Evolutionary conservation across 2,329 filamentous ascomycete species (phyloP).

Genomic region (Keithomyces neogunnii): DNA sequence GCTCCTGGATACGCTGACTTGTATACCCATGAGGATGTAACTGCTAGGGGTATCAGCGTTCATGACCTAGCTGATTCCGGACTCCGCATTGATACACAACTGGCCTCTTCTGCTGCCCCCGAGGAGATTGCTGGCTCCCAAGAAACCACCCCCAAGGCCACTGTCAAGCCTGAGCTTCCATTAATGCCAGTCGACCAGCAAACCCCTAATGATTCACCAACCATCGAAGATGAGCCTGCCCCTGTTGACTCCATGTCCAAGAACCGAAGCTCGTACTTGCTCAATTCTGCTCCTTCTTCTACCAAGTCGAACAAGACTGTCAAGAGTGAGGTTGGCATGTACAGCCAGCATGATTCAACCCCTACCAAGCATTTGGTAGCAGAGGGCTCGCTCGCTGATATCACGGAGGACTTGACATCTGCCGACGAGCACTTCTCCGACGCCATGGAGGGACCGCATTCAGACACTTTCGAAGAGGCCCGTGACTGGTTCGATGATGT

Average conservation of each 20-base stretch:
- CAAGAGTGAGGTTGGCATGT: constrained; percentile 12
- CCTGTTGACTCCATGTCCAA: constrained; percentile 32
- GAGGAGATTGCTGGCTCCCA: constrained; percentile 50
- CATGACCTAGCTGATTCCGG: constrained; percentile 13
- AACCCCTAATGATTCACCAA: background rate
- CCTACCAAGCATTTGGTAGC: constrained; percentile 13
- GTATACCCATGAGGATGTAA: constrained; percentile 19
- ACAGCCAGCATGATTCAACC: constrained; percentile 16
- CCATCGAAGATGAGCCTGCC: constrained; percentile 26
- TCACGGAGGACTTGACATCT: constrained; percentile 23
- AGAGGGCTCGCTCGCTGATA: constrained; percentile 12
- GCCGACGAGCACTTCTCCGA: constrained; percentile 29
- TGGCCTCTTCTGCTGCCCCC: constrained; percentile 20
- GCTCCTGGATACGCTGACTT: constrained; percentile 21
- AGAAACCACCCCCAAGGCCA: constrained; percentile 61
- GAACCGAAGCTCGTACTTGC: constrained; percentile 33
- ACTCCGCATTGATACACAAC: constrained; percentile 33
- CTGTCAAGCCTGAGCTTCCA: constrained; percentile 23
- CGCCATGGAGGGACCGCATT: constrained; percentile 18
- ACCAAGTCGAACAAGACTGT: constrained; percentile 18
- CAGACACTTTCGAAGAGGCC: constrained; percentile 14
- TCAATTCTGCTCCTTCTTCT: constrained; percentile 29
- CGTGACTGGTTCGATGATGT: constrained; percentile 7
- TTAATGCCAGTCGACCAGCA: constrained; percentile 10
- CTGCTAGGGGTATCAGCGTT: constrained; percentile 13